Percentiles rank a stretch among this genome's conserved stretches.
Evolutionary conservation across 2,329 filamentous ascomycete species (phyloP).

Genomic region (Bretziella fagacearum): DNA sequence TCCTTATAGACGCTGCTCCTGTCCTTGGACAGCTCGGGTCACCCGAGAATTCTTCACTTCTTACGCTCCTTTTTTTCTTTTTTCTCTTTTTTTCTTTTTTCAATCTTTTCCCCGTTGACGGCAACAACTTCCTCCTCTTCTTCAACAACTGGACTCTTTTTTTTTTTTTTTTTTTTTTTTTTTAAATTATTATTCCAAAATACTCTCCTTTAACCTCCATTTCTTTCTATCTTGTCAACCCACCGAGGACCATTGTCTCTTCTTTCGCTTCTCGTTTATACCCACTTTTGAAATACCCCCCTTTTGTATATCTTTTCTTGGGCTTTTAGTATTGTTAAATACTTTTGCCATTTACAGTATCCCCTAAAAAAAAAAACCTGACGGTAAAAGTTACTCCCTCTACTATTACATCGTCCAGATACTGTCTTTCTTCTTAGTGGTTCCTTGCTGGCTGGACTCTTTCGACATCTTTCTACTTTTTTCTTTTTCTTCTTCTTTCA

Average conservation of each 20-base stretch:
- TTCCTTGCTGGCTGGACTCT: neutral
- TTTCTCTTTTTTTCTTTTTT: conserved; percentile 2
- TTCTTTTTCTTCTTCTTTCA: neutral
- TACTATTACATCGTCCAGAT: neutral
- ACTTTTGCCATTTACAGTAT: neutral
- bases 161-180: neutral
- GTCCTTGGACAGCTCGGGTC: conserved; percentile 5
- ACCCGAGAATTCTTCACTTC: conserved; percentile 3
- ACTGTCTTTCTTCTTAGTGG: neutral
- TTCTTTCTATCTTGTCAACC: no score
- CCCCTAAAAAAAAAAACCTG: neutral
- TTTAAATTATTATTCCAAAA: no score
- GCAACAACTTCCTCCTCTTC: conserved; percentile 7
- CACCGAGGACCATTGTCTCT: no score
- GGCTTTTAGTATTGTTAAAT: neutral
- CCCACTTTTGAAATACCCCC: no score
- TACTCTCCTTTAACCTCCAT: no score
- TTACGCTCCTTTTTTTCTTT: conserved; percentile 9
- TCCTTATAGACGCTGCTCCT: conserved; percentile 4
- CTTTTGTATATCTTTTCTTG: neutral
- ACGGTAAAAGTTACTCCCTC: no score
- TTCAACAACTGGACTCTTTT: conserved; percentile 6
- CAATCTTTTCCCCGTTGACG: conserved; percentile 3
- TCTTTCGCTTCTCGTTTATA: no score
- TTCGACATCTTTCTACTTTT: neutral